phyloP scores from a whole-genome alignment of 1,284 basidiomycete species.

The Mycosarcoma maydis region DNA sequence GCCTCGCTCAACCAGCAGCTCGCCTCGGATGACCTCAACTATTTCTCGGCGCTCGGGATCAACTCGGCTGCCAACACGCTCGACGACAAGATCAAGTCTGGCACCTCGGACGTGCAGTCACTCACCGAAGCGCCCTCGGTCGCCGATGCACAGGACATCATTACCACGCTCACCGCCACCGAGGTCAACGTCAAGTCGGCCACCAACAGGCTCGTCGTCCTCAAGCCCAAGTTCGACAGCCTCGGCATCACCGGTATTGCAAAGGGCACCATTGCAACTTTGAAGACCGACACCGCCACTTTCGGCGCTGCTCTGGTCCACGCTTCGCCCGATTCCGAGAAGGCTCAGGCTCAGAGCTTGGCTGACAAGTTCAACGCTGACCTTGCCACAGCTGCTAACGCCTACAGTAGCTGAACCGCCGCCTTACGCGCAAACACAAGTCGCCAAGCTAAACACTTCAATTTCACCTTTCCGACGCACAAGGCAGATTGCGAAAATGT shows the following conservation, averaged over 20 bases:
- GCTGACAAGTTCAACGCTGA: conserved; percentile 31
- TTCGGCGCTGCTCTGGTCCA: conserved; percentile 14
- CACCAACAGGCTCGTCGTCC: conserved; percentile 6
- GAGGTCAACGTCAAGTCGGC: conserved; percentile 21
- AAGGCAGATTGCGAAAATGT: too few species aligned
- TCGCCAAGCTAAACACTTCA: too few species aligned
- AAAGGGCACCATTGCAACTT: conserved; percentile 1
- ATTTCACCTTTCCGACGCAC: too few species aligned
- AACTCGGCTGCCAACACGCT: conserved; percentile 5
- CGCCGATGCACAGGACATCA: conserved; percentile 12
- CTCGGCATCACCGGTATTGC: conserved; percentile 11
- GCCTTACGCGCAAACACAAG: too few species aligned
- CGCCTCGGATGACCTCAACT: conserved; percentile 11
- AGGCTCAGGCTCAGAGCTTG: neutral
- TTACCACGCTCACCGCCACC: conserved; percentile 16
- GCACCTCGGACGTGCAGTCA: conserved; percentile 9
- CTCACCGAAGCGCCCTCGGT: conserved; percentile 17
- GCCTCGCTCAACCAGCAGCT: conserved; percentile 18
- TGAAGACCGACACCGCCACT: conserved; percentile 17
- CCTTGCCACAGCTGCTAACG: conserved; percentile 10
- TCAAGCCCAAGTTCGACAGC: conserved; percentile 18
- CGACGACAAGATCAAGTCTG: conserved; percentile 25
- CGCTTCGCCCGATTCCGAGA: conserved; percentile 1
- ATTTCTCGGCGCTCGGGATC: conserved; percentile 23
- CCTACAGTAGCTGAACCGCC: conserved; percentile 2